A percentile compares a stretch with the other conserved stretches of the same genome.
Evolutionary conservation across 2,329 filamentous ascomycete genomes (phyloP).

Genomic region (Falciphora oryzae): DNA sequence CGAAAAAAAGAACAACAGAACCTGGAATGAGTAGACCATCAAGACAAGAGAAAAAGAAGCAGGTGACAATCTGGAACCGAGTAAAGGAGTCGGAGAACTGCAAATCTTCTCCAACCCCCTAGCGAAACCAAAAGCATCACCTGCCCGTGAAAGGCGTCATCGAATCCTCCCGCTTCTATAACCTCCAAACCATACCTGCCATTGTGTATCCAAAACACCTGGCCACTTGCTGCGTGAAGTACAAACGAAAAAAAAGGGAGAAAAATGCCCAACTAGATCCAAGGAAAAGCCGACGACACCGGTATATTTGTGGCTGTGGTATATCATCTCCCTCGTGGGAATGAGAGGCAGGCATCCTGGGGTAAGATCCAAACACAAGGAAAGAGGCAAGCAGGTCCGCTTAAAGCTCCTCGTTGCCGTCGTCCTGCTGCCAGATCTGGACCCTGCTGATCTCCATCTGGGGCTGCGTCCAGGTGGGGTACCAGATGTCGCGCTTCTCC

Average conservation of each 20-base stretch:
- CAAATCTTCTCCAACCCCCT: neutral
- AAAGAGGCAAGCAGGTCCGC: conserved; percentile 9
- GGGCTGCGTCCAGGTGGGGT: conserved; percentile 64
- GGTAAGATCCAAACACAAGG: conserved; percentile 11
- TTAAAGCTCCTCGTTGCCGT: conserved; percentile 50
- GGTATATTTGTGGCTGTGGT: neutral
- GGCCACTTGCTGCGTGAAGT: neutral
- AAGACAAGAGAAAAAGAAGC: neutral
- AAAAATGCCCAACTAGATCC: neutral
- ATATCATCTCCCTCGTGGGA: neutral
- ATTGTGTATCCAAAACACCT: neutral
- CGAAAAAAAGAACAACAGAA: neutral
- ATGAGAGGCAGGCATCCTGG: neutral
- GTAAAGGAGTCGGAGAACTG: neutral
- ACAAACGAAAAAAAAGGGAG: neutral
- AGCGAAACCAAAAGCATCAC: neutral
- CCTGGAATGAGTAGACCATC: neutral
- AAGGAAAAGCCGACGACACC: neutral
- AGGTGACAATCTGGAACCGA: neutral
- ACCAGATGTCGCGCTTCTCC: conserved; percentile 59
- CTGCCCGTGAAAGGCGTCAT: neutral
- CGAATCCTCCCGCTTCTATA: neutral
- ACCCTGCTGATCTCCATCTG: conserved; percentile 66
- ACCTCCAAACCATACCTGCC: neutral
- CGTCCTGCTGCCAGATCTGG: conserved; percentile 64